A percentile compares a stretch with the other conserved stretches of the same genome.
phyloP scores from a whole-genome alignment of 805 yeast species.

The Candida pseudoglaebosa region DNA sequence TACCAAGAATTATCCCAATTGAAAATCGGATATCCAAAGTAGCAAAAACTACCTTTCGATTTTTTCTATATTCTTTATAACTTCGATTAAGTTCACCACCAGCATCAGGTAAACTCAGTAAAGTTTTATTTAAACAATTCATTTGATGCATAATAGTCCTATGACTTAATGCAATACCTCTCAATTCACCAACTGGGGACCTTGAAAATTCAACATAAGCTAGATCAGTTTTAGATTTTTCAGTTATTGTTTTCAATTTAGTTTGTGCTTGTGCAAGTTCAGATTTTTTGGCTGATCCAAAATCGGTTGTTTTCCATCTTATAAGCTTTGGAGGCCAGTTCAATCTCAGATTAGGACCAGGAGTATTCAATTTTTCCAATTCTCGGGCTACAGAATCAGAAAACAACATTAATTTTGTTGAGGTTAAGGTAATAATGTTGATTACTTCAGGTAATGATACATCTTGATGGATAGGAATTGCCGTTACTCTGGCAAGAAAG shows the following conservation, averaged over 20 bases:
- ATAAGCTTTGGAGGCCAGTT: conserved; percentile 71
- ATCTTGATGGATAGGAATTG: conserved; percentile 85
- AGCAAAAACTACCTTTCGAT: conserved; percentile 51
- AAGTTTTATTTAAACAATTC: conserved; percentile 64
- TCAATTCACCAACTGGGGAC: conserved; percentile 83
- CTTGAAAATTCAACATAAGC: conserved; percentile 92
- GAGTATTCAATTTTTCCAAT: conserved; percentile 56
- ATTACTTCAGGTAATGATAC: conserved; percentile 65
- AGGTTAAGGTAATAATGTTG: conserved; percentile 68
- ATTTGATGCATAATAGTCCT: conserved; percentile 85
- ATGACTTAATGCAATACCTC: conserved; percentile 93
- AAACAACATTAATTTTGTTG: conserved; percentile 71
- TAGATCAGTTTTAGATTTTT: conserved; percentile 43
- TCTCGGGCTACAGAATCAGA: conserved; percentile 77
- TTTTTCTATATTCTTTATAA: conserved; percentile 27
- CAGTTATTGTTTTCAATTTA: conserved; percentile 10
- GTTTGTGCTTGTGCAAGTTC: conserved; percentile 27
- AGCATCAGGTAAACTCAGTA: conserved; percentile 63
- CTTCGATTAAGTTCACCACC: conserved; percentile 48
- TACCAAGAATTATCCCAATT: conserved; percentile 80
- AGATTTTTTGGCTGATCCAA: conserved; percentile 55
- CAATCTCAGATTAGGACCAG: conserved; percentile 36
- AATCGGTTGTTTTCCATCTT: conserved; percentile 81
- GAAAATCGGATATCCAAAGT: conserved; percentile 49
- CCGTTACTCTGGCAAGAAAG: conserved; percentile 88